These are phyloP conservation scores for Sarcocystis neurona DNA, from an alignment of 169 alveolate species.

Conservation along the genomic window DNA sequence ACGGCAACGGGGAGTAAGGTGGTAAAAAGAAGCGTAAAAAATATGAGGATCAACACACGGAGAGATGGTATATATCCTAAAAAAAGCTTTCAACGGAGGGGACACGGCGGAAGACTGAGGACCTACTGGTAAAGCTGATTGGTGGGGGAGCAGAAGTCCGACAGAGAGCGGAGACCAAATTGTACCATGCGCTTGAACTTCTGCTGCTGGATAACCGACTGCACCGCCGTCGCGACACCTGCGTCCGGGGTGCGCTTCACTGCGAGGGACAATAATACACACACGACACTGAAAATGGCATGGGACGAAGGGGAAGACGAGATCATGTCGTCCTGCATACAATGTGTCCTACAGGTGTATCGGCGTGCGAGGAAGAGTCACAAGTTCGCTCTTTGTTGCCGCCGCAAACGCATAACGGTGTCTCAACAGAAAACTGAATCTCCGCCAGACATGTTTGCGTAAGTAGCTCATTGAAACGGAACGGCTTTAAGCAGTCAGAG, in stretches of 20 bases:
- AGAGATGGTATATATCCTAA: neutral
- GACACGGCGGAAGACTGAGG: neutral
- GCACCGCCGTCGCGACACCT: conserved; percentile 92
- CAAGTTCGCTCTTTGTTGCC: no score
- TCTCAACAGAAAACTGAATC: no score
- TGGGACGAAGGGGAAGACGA: no score
- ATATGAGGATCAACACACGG: neutral
- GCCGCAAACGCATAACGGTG: no score
- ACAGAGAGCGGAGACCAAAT: conserved; percentile 88
- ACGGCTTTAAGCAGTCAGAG: no score
- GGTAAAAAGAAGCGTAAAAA: neutral
- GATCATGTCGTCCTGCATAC: no score
- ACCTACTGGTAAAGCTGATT: conserved; percentile 78
- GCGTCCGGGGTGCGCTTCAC: conserved; percentile 87
- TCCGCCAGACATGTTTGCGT: no score
- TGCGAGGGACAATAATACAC: conserved; percentile 59
- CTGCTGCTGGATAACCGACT: conserved; percentile 89
- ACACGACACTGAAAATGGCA: neutral
- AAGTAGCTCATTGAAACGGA: no score
- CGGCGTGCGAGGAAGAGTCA: no score
- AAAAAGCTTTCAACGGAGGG: neutral
- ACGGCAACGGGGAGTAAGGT: neutral
- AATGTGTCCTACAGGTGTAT: no score
- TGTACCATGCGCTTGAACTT: conserved; percentile 91
- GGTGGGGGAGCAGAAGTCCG: conserved; percentile 89